These are phyloP conservation scores for Coniosporium tulheliwenetii DNA, from an alignment of 2,329 filamentous ascomycete genomes.

Conservation along the genomic window DNA sequence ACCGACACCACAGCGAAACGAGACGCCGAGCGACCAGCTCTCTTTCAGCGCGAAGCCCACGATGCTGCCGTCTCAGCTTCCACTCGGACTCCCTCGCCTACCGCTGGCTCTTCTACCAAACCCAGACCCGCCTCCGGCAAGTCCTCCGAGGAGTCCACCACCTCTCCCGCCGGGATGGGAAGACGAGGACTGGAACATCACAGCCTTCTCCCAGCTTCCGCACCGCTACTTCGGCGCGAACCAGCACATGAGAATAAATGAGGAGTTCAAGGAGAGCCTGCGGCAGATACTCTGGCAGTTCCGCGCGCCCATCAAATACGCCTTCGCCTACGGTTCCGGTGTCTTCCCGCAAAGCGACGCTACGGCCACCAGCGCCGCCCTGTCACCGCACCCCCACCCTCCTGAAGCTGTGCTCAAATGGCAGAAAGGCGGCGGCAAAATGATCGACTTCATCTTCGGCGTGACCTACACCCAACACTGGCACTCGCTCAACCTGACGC, in stretches of 20 bases:
- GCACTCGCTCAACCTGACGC: slow-evolving; percentile 81
- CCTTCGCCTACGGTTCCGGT: slow-evolving; percentile 92
- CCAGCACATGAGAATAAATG: slow-evolving; percentile 90
- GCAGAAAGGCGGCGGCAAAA: slow-evolving; percentile 78
- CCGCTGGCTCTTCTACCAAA: too few relatives aligned
- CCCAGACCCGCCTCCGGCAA: slow-evolving; percentile 1
- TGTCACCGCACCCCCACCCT: slow-evolving; percentile 65
- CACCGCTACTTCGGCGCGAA: slow-evolving; percentile 80
- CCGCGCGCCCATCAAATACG: slow-evolving; percentile 83
- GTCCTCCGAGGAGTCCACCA: slow-evolving; percentile 9
- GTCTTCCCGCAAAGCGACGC: slow-evolving; percentile 68
- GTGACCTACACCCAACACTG: slow-evolving; percentile 91
- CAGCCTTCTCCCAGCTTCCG: slow-evolving; percentile 60
- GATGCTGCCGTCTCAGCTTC: too few relatives aligned
- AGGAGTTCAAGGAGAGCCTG: slow-evolving; percentile 84
- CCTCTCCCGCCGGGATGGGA: slow-evolving; percentile 50
- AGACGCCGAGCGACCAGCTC: background rate
- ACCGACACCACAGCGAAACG: slow-evolving; percentile 3
- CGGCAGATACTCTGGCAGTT: slow-evolving; percentile 84
- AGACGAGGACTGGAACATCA: slow-evolving; percentile 55
- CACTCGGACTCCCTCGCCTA: too few relatives aligned
- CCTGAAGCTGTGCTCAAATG: slow-evolving; percentile 68
- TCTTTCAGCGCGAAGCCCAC: too few relatives aligned
- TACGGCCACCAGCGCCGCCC: slow-evolving; percentile 30
- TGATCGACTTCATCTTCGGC: slow-evolving; percentile 98